These are phyloP conservation scores for Podaxis rugospora DNA, from an alignment of 768 basidiomycete species.

Conservation along the genomic window DNA sequence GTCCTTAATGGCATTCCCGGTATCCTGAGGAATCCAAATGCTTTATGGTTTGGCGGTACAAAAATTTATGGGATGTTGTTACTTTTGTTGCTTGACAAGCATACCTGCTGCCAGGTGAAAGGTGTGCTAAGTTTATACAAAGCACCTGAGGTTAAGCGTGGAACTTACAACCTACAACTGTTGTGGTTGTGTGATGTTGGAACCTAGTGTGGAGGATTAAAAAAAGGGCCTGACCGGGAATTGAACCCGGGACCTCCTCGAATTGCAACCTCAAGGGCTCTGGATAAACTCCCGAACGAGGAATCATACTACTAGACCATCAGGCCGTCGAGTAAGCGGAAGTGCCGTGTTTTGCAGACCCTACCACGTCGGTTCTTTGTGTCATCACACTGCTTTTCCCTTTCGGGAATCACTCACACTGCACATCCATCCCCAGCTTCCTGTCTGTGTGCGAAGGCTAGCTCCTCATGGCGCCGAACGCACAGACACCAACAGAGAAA, in stretches of 20 bases:
- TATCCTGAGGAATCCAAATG: too few relatives aligned
- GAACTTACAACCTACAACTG: too few relatives aligned
- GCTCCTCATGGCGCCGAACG: conserved; percentile 25
- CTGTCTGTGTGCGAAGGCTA: neutral
- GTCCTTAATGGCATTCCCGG: too few relatives aligned
- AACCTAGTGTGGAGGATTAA: neutral
- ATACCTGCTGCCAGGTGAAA: too few relatives aligned
- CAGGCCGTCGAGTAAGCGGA: neutral
- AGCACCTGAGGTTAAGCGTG: too few relatives aligned
- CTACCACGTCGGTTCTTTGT: neutral
- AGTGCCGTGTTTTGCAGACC: too few relatives aligned
- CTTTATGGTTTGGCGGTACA: too few relatives aligned
- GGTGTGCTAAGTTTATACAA: too few relatives aligned
- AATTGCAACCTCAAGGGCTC: conserved; percentile 19
- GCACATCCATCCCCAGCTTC: neutral
- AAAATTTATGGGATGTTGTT: too few relatives aligned
- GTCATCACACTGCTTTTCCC: neutral
- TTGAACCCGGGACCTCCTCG: conserved; percentile 87
- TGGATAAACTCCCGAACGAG: conserved; percentile 44
- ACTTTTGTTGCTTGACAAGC: too few relatives aligned
- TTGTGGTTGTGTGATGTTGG: too few relatives aligned
- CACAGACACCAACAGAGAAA: conserved; percentile 50
- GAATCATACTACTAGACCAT: conserved; percentile 58
- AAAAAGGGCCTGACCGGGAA: conserved; percentile 66
- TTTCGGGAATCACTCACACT: neutral